Conservation (phyloP, 257 asterid genomes). For the Echium plantagineum region DNA sequence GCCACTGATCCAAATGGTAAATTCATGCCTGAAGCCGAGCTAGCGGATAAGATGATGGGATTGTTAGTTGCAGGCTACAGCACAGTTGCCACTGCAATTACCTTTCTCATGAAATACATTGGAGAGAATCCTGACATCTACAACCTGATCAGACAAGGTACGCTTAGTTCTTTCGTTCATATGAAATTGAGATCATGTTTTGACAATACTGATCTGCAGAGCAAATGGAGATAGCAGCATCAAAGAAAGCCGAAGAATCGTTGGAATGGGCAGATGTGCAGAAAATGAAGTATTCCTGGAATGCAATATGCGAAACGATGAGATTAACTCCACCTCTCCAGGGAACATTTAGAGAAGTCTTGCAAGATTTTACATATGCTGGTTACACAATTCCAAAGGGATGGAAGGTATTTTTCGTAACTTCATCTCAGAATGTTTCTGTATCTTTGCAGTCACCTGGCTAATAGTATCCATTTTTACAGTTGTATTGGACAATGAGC, state of each 20-base stretch:
- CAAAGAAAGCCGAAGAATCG: conserved; percentile 37
- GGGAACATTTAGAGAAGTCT: conserved; percentile 56
- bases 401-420: conserved; percentile 46
- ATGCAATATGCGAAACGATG: conserved; percentile 58
- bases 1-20: conserved; percentile 30
- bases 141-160: conserved; percentile 39
- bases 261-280: conserved; percentile 60
- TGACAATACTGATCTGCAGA: conserved; percentile 17
- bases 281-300: conserved; percentile 67
- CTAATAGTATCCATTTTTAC: not conserved
- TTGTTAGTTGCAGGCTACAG: conserved; percentile 56
- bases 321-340: conserved; percentile 67
- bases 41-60: conserved; percentile 69
- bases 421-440: not conserved
- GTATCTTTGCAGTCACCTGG: not conserved
- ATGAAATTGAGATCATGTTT: not conserved
- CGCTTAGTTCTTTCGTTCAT: not conserved
- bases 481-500: conserved; percentile 70
- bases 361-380: conserved; percentile 48
- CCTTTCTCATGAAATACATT: conserved; percentile 56
- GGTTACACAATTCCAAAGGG: conserved; percentile 76
- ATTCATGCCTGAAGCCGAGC: conserved; percentile 42
- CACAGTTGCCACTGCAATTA: conserved; percentile 53
- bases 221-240: conserved; percentile 45
- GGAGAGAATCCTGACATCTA: conserved; percentile 39